Base-by-base conservation (phyloP, 371 early-diverging fungal species). In the Actinomortierella wolfii region DNA sequence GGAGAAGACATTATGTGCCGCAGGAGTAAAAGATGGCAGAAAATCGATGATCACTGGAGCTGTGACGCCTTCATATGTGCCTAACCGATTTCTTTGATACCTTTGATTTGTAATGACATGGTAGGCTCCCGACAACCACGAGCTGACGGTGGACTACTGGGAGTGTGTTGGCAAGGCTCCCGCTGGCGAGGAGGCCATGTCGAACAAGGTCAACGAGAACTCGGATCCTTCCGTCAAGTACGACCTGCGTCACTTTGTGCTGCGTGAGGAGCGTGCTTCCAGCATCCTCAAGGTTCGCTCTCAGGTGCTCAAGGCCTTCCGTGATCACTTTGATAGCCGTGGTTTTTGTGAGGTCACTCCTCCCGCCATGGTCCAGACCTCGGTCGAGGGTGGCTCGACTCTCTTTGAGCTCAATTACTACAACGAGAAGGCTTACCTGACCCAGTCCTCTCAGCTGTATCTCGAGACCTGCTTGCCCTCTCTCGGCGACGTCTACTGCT, bases 291-390 rank as follows among this genome's bases (percentile, higher is more conserved):
- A 92, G 79, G 94, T 96, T 45, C 88, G 99, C 59, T 85, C 96
- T 41, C 77, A 90, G 46, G 86, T 97, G 14, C 81, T 99, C 81
- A 89, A 89, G 55, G 90, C 94, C 8, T 96, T 99, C 90, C 94
- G 99, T 77, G 93, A 92, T 59, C 94, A 93, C 84, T 99, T 96
- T 78, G 91, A 94, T 44, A 65, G 79, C 49, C 84, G 85, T 40
- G 87, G 89, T 11, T 93, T 94, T 75, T 85, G 84, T 56, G 99
- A 99, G 82, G 93, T 99, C 29, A 99, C 96, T 9, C 99, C 99
- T 25, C 99, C 99, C 21, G 92, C 96, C 71, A 93, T 99, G 92
- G 99, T 99, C n/a, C 99, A 99, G 83, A 99, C 99, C 49, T 99
- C 99, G 80, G 99, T 99, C 23, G 99, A 99, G 84, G 99, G 99